Percentiles rank a stretch among this genome's conserved stretches.
phyloP scores from a whole-genome alignment of 2,329 filamentous ascomycete species.

The Helotiales sp. region DNA sequence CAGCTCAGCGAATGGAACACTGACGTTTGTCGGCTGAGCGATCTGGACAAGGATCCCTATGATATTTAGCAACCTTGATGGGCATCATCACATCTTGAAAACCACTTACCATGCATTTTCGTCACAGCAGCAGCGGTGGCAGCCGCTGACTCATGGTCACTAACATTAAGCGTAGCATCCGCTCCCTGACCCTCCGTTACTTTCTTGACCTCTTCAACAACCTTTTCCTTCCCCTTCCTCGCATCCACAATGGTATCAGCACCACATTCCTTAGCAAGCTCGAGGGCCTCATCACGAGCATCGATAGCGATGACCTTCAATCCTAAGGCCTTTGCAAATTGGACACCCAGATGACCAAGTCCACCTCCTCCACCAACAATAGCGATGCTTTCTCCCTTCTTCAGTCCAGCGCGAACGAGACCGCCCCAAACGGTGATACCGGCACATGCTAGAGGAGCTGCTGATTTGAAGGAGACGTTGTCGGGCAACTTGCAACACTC shows the following conservation, averaged over 20 bases:
- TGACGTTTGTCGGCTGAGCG: slow-evolving; percentile 47
- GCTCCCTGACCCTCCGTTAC: slow-evolving; percentile 51
- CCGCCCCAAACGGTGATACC: slow-evolving; percentile 39
- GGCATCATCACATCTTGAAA: not conserved
- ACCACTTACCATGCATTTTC: slow-evolving; percentile 54
- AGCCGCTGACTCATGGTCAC: slow-evolving; percentile 51
- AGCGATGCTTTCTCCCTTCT: slow-evolving; percentile 40
- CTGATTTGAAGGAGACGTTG: slow-evolving; percentile 47
- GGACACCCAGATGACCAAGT: slow-evolving; percentile 52
- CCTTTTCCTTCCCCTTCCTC: slow-evolving; percentile 45
- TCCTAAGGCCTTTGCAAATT: slow-evolving; percentile 51
- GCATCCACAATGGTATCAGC: slow-evolving; percentile 55
- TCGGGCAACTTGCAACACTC: slow-evolving; percentile 48
- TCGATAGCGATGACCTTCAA: slow-evolving; percentile 47
- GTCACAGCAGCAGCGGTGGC: slow-evolving; percentile 55
- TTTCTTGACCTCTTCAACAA: slow-evolving; percentile 47
- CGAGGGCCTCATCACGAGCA: slow-evolving; percentile 52
- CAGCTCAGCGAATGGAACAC: slow-evolving; percentile 45
- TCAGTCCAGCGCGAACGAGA: slow-evolving; percentile 36
- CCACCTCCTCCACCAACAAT: slow-evolving; percentile 52
- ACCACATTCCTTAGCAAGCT: slow-evolving; percentile 46
- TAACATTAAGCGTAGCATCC: slow-evolving; percentile 53
- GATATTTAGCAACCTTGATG: not conserved
- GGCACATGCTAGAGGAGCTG: slow-evolving; percentile 60
- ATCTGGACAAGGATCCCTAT: slow-evolving; percentile 47